Evolutionary conservation across 2,329 filamentous ascomycete species (phyloP).

Genomic region (Penicillium fuscoglaucum): DNA sequence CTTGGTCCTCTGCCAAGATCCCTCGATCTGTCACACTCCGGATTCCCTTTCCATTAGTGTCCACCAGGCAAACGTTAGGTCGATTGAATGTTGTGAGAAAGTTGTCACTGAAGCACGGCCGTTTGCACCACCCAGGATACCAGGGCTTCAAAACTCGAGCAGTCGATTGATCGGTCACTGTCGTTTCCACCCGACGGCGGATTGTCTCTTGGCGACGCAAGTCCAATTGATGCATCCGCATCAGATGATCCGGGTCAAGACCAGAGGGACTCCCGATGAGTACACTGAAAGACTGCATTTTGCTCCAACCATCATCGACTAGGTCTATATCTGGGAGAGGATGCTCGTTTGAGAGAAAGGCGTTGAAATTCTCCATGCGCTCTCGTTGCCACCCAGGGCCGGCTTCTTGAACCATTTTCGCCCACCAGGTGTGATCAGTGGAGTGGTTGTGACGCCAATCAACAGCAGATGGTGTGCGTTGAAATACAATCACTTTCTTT

Average conservation of each 20-base stretch:
- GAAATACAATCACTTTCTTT: constrained; percentile 42
- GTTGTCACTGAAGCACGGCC: constrained; percentile 62
- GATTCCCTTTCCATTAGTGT: constrained; percentile 58
- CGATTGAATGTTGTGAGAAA: constrained; percentile 58
- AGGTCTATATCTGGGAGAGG: constrained; percentile 17
- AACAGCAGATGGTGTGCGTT: constrained; percentile 44
- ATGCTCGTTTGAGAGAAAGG: constrained; percentile 20
- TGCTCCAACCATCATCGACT: constrained; percentile 33
- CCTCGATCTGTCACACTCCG: constrained; percentile 49
- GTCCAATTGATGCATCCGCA: constrained; percentile 38
- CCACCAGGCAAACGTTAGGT: constrained; percentile 59
- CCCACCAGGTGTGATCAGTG: constrained; percentile 17
- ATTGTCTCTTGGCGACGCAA: constrained; percentile 45
- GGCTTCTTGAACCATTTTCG: neutral
- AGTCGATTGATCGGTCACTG: constrained; percentile 55
- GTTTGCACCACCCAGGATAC: constrained; percentile 65
- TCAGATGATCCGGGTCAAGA: constrained; percentile 29
- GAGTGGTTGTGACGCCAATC: constrained; percentile 33
- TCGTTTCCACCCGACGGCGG: constrained; percentile 49
- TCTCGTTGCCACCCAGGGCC: constrained; percentile 28
- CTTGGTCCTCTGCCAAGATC: constrained; percentile 44
- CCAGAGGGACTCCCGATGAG: constrained; percentile 18
- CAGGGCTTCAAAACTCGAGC: constrained; percentile 58
- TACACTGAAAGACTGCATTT: constrained; percentile 13
- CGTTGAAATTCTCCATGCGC: constrained; percentile 32